A percentile compares a stretch with the other conserved stretches of the same genome.
Conservation (phyloP, 176 grass and related monocot species). For the Musa acuminata region DNA sequence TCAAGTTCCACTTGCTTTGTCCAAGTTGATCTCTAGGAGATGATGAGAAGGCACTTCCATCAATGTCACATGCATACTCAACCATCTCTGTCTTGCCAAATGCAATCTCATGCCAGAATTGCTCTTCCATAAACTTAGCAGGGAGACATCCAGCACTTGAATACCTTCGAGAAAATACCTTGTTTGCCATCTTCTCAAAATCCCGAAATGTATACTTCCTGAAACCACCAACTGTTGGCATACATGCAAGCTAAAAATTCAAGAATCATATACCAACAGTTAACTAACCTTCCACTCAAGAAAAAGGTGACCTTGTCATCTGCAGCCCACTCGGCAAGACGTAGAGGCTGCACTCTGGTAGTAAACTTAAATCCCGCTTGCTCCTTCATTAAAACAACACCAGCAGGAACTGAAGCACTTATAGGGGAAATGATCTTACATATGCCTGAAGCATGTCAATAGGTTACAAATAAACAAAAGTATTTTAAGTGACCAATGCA, state of each 20-base stretch:
- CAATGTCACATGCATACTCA: conserved; percentile 98
- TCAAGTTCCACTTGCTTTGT: conserved; percentile 93
- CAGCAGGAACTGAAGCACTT: conserved; percentile 73
- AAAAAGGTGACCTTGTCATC: conserved; percentile 85
- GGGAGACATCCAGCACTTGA: conserved; percentile 71
- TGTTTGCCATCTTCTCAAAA: conserved; percentile 95
- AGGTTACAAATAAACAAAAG: too few relatives aligned
- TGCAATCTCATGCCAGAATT: conserved; percentile 95
- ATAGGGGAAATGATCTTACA: conserved; percentile 90
- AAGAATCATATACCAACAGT: neutral
- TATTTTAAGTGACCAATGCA: too few relatives aligned
- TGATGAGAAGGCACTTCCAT: conserved; percentile 97
- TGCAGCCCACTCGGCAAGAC: conserved; percentile 71
- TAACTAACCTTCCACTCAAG: conserved; percentile 83
- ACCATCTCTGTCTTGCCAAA: conserved; percentile 89
- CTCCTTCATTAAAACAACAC: conserved; percentile 76
- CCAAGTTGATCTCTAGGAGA: conserved; percentile 71
- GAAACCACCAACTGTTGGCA: conserved; percentile 8
- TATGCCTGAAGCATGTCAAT: conserved; percentile 44
- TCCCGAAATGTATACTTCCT: conserved; percentile 98
- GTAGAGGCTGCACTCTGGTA: conserved; percentile 89
- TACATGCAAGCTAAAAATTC: neutral
- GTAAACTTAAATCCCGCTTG: conserved; percentile 88
- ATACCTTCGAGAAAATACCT: conserved; percentile 74
- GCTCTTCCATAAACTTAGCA: conserved; percentile 74